These are phyloP conservation scores for Melocanna baccifera DNA, from an alignment of 176 grass and related monocot genomes.

Conservation along the genomic window DNA sequence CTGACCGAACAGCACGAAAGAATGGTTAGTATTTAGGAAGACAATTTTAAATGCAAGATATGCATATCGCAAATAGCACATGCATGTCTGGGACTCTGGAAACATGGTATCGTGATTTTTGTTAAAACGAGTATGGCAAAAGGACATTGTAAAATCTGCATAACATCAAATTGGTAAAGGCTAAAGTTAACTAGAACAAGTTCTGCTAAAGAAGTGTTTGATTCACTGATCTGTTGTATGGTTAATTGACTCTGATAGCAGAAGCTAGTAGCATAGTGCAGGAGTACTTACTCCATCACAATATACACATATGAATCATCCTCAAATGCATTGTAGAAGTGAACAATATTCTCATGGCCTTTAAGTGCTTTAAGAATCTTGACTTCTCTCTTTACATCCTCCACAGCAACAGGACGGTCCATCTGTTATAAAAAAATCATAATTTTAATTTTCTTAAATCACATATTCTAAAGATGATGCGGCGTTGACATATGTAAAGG, in stretches of 20 bases:
- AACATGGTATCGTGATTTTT: background rate
- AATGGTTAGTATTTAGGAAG: background rate
- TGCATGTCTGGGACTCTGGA: background rate
- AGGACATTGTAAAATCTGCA: conserved; percentile 1
- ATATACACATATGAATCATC: conserved; percentile 89
- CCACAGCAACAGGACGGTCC: conserved; percentile 64
- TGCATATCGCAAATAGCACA: background rate
- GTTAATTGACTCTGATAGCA: background rate
- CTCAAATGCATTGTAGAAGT: conserved; percentile 80
- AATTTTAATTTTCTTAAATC: conserved; percentile 24
- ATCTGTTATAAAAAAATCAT: conserved; percentile 51
- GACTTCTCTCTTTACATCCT: conserved; percentile 94
- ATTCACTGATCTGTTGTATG: background rate
- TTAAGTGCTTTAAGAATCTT: conserved; percentile 73
- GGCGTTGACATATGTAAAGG: conserved; percentile 10
- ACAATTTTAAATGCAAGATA: background rate
- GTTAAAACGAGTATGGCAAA: background rate
- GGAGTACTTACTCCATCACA: conserved; percentile 89
- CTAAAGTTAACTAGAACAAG: conserved; percentile 3
- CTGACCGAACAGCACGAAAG: background rate
- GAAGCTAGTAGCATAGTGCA: background rate
- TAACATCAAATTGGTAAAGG: background rate
- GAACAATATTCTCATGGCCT: conserved; percentile 91
- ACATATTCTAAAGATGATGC: conserved; percentile 15
- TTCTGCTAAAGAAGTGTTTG: background rate